A percentile compares a stretch with the other conserved stretches of the same genome.
Evolutionary conservation across 176 grass and related monocot genomes (phyloP).

Genomic region (Aegilops speltoides): DNA sequence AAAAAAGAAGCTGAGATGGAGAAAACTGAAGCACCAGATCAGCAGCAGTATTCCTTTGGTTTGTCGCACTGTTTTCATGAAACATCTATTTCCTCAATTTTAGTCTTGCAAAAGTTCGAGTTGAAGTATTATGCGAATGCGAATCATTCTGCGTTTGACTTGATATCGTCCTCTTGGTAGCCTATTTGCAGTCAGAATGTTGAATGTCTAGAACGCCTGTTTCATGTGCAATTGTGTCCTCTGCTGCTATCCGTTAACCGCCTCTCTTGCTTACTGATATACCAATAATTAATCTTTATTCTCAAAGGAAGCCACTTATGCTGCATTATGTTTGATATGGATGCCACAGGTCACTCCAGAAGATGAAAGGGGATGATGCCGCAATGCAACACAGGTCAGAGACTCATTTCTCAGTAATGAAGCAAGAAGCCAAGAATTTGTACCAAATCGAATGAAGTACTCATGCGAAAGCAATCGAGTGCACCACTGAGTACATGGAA

Average conservation of each 20-base stretch:
- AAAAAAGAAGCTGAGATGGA: not conserved
- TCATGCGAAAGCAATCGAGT: too few species aligned
- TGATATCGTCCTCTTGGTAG: too few species aligned
- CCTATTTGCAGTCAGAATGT: not conserved
- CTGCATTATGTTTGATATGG: not conserved
- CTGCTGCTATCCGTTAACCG: not conserved
- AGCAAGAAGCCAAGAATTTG: too few species aligned
- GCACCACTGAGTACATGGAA: too few species aligned
- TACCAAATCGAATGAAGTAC: too few species aligned
- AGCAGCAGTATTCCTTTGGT: not conserved
- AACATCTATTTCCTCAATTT: not conserved
- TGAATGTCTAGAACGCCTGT: not conserved
- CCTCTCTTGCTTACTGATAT: not conserved
- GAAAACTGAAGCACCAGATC: not conserved
- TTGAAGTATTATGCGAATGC: not conserved
- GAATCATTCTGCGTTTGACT: not conserved
- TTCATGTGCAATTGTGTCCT: not conserved
- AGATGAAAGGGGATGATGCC: conserved; percentile 8
- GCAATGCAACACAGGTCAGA: conserved; percentile 9
- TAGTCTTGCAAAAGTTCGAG: not conserved
- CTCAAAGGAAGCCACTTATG: not conserved
- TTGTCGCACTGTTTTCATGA: not conserved
- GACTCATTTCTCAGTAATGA: conserved; percentile 13
- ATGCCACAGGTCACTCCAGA: conserved; percentile 18
- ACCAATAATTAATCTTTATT: too few species aligned